Evolutionary conservation across 2,329 filamentous ascomycete genomes (phyloP).

Genomic region (Fusarium anguioides): DNA sequence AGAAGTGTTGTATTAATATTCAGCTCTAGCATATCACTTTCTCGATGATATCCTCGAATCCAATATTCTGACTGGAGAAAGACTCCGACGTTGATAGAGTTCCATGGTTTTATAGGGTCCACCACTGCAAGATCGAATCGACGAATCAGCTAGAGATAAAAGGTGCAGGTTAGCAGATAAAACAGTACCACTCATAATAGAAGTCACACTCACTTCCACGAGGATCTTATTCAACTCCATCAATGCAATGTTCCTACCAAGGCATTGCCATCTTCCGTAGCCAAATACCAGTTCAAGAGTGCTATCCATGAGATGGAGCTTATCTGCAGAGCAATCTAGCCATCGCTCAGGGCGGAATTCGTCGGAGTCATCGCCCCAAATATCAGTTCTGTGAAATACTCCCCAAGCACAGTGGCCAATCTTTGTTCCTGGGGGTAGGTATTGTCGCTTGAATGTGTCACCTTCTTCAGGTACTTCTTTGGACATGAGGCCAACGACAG

Average conservation of each 20-base stretch:
- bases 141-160: neutral
- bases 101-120: neutral
- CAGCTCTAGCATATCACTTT: too few species aligned
- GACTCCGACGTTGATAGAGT: neutral
- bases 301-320: neutral
- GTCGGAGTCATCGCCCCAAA: neutral
- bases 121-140: neutral
- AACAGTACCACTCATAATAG: fast-evolving
- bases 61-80: neutral
- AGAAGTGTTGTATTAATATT: too few species aligned
- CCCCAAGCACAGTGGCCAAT: neutral
- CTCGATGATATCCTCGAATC: neutral
- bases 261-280: neutral
- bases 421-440: neutral
- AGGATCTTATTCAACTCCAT: neutral
- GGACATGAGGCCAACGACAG: neutral
- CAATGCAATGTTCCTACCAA: neutral
- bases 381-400: neutral
- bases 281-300: neutral
- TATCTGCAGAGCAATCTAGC: neutral
- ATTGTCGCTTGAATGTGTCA: neutral
- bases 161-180: fast-evolving
- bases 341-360: neutral
- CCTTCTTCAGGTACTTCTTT: neutral
- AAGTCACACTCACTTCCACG: neutral